Percentiles rank a stretch among this genome's conserved stretches.
Evolutionary conservation across 495 filamentous ascomycete species (phyloP).

Genomic region (Aspergillus sclerotioniger): DNA sequence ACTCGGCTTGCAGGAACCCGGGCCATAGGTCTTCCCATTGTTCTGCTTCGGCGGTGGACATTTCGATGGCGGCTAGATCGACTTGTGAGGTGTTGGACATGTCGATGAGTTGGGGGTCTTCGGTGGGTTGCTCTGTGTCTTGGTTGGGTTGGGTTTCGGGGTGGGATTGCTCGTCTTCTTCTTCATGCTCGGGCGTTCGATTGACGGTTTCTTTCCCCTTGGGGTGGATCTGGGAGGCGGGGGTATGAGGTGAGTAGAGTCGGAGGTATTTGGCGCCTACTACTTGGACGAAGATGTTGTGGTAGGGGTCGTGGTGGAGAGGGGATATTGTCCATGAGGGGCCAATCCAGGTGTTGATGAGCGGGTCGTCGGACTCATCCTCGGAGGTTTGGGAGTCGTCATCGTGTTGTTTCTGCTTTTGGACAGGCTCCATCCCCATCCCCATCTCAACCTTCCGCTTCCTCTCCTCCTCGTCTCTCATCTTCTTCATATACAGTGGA

Average conservation of each 20-base stretch:
- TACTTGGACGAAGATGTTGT: conserved; percentile 89
- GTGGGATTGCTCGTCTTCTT: conserved; percentile 4
- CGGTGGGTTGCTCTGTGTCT: background rate
- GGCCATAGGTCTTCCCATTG: conserved; percentile 56
- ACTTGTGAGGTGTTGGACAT: conserved; percentile 88
- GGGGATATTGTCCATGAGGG: conserved; percentile 86
- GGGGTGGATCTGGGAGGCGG: conserved; percentile 57
- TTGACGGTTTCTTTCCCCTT: conserved; percentile 62
- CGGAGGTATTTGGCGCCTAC: conserved; percentile 89
- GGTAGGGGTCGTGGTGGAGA: conserved; percentile 88
- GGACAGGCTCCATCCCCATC: background rate
- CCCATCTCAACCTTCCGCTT: background rate
- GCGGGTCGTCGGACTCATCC: conserved; percentile 26
- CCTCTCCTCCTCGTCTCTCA: conserved; percentile 31
- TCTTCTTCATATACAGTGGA: conserved; percentile 48
- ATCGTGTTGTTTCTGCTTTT: conserved; percentile 32
- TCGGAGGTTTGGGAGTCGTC: conserved; percentile 9
- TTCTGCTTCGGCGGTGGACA: conserved; percentile 44
- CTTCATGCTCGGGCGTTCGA: conserved; percentile 1
- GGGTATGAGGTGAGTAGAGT: conserved; percentile 71
- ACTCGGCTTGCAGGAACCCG: conserved; percentile 57
- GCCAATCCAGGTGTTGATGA: conserved; percentile 90
- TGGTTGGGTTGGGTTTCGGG: background rate
- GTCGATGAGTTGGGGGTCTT: conserved; percentile 55
- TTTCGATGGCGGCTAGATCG: conserved; percentile 61